phyloP scores from a whole-genome alignment of 1,284 basidiomycete genomes.

The Phylloporus sp. region DNA sequence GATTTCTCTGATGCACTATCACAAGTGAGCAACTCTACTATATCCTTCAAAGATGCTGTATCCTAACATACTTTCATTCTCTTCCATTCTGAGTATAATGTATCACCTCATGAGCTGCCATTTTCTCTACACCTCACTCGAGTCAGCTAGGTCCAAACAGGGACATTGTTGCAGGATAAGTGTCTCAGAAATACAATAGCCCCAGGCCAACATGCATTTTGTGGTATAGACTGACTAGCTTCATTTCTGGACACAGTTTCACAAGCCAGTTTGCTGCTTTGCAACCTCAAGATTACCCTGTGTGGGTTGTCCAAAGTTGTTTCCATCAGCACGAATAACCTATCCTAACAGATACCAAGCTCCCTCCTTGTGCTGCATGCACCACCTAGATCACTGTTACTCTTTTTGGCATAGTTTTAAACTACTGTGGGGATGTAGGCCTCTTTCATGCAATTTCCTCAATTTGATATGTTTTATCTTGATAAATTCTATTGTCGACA shows the following conservation, averaged over 20 bases:
- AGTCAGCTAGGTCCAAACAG: no score
- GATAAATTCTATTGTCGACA: constrained; percentile 62
- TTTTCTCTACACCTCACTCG: no score
- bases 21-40: constrained; percentile 47
- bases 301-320: constrained; percentile 35
- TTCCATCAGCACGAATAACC: background rate
- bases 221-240: constrained; percentile 45
- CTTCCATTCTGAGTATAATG: no score
- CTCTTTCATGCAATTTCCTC: background rate
- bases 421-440: constrained; percentile 45
- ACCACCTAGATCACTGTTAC: constrained; percentile 60
- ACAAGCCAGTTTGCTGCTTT: constrained; percentile 50
- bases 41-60: constrained; percentile 73
- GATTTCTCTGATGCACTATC: constrained; percentile 25
- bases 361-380: constrained; percentile 69
- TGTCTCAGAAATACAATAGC: no score
- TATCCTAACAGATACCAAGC: constrained; percentile 54
- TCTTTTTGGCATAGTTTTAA: constrained; percentile 52
- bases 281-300: constrained; percentile 66
- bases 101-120: no score
- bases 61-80: constrained; percentile 54
- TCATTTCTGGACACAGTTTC: constrained; percentile 41
- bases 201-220: constrained; percentile 62
- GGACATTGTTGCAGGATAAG: no score
- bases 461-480: constrained; percentile 36